phyloP scores from a whole-genome alignment of 257 asterid genomes.

The Osmanthus fragrans region DNA sequence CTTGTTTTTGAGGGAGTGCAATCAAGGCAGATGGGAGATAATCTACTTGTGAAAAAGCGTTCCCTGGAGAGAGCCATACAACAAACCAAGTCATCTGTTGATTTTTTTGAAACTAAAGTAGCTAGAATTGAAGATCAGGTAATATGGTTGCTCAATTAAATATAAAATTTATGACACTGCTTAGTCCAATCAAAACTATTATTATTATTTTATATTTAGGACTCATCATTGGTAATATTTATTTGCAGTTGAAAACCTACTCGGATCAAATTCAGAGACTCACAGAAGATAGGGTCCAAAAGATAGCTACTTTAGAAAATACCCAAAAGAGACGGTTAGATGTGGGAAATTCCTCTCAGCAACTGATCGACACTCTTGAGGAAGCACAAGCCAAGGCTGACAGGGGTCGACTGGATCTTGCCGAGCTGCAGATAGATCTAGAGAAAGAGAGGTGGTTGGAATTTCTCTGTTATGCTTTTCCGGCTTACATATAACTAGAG shows the following conservation, averaged over 20 bases:
- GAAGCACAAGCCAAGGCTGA: constrained; percentile 72
- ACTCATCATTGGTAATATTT: constrained; percentile 30
- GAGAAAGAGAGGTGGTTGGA: constrained; percentile 79
- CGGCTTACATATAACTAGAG: neutral
- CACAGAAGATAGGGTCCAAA: constrained; percentile 69
- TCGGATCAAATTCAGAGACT: constrained; percentile 72
- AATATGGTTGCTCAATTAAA: constrained; percentile 13
- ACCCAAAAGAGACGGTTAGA: constrained; percentile 60
- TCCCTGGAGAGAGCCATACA: constrained; percentile 60
- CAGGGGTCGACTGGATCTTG: constrained; percentile 51
- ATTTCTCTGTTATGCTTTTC: constrained; percentile 9
- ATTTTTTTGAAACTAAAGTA: constrained; percentile 58
- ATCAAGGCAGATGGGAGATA: constrained; percentile 66
- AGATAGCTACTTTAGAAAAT: constrained; percentile 49
- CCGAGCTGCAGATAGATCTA: constrained; percentile 81
- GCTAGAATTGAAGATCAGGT: constrained; percentile 93
- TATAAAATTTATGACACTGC: constrained; percentile 1
- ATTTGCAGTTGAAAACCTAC: constrained; percentile 73
- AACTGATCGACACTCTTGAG: constrained; percentile 55
- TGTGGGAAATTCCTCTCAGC: constrained; percentile 58
- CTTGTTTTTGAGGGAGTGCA: constrained; percentile 85
- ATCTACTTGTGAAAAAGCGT: constrained; percentile 65
- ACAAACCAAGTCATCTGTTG: constrained; percentile 61
- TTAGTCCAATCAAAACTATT: constrained; percentile 7
- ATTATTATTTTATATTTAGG: neutral